These are phyloP conservation scores for Lichtheimia corymbifera DNA, from an alignment of 371 early-diverging fungal genomes.

Conservation along the genomic window DNA sequence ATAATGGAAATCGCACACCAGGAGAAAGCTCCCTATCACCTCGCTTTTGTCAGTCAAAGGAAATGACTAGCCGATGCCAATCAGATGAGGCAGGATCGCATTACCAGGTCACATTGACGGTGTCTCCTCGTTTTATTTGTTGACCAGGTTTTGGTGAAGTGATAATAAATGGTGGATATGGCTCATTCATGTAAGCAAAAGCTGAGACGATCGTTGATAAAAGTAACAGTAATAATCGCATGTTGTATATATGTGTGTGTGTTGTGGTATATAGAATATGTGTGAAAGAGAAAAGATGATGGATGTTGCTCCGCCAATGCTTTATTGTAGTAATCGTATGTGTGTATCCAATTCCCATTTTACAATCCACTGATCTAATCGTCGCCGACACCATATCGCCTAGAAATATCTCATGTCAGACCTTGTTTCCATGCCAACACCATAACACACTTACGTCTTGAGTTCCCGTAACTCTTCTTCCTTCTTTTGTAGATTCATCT, in stretches of 20 bases:
- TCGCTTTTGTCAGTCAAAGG: no score
- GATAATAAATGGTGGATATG: conserved; percentile 21
- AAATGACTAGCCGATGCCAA: neutral
- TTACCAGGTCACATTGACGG: conserved; percentile 23
- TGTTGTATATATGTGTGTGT: neutral
- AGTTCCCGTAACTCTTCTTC: conserved; percentile 85
- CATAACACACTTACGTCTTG: conserved; percentile 58
- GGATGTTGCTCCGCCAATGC: neutral
- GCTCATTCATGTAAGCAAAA: conserved; percentile 16
- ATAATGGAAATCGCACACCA: conserved; percentile 18
- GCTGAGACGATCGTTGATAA: neutral
- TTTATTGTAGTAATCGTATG: neutral
- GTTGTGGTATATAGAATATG: neutral
- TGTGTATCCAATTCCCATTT: neutral
- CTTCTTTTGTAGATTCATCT: conserved; percentile 81
- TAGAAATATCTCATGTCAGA: conserved; percentile 11
- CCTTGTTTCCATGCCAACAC: neutral
- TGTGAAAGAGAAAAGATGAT: neutral
- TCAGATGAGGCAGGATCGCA: neutral
- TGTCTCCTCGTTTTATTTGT: conserved; percentile 15
- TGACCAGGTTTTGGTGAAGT: conserved; percentile 17
- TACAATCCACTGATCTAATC: conserved; percentile 12
- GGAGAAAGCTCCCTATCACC: conserved; percentile 17
- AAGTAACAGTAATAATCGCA: neutral
- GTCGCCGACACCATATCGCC: conserved; percentile 47